Conservation (phyloP, 495 filamentous ascomycete species). For the Trichocladium uniseriatum region DNA sequence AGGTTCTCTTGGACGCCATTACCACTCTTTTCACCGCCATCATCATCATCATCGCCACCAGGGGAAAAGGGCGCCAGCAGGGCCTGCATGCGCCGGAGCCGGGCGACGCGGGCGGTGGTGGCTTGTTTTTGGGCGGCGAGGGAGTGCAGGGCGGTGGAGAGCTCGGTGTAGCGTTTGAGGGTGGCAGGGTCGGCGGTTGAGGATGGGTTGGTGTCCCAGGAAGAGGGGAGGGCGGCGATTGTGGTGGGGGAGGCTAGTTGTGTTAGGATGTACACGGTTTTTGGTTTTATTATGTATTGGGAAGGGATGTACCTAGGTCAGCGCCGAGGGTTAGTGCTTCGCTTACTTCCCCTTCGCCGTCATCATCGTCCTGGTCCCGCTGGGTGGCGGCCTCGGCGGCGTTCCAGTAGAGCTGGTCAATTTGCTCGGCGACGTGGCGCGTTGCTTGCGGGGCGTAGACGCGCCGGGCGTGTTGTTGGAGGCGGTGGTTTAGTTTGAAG, state of each 20-base stretch:
- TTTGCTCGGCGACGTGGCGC: constrained; percentile 74
- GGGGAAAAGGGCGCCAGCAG: constrained; percentile 49
- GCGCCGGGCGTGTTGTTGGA: constrained; percentile 60
- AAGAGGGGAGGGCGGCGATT: constrained; percentile 36
- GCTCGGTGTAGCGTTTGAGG: constrained; percentile 43
- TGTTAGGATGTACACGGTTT: too few species aligned
- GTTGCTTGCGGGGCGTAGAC: constrained; percentile 67
- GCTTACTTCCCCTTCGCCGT: constrained; percentile 33
- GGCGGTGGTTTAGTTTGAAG: constrained; percentile 51
- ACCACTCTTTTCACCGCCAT: constrained; percentile 19
- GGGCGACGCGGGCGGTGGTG: constrained; percentile 45
- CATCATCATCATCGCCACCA: not conserved
- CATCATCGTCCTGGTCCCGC: constrained; percentile 33
- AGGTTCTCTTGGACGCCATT: constrained; percentile 68
- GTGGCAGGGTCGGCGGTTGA: constrained; percentile 23
- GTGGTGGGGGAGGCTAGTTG: constrained; percentile 29
- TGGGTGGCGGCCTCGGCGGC: constrained; percentile 33
- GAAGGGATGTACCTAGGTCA: constrained; percentile 30
- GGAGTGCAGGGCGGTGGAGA: constrained; percentile 41
- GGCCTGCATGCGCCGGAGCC: constrained; percentile 45
- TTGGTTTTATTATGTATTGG: too few species aligned
- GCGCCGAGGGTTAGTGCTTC: constrained; percentile 22
- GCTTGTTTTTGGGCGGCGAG: constrained; percentile 47
- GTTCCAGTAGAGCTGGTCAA: constrained; percentile 62
- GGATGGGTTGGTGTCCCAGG: constrained; percentile 24